These are phyloP conservation scores for Metschnikowia santaceciliae DNA, from an alignment of 805 yeast species.

Conservation along the genomic window DNA sequence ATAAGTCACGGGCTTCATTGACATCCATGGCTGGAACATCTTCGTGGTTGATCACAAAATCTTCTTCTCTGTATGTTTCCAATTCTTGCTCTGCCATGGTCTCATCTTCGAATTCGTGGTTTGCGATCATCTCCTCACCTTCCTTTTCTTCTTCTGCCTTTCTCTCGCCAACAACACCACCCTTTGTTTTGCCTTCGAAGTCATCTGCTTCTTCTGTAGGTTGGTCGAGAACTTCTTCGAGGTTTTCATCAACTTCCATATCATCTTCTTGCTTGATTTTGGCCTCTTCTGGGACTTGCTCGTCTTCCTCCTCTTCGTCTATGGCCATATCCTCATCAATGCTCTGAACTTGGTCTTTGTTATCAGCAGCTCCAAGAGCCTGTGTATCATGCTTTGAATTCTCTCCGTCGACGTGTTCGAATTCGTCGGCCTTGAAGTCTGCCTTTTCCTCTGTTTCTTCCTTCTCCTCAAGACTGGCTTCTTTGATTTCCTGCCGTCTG, in stretches of 20 bases:
- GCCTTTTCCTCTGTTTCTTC: conserved; percentile 51
- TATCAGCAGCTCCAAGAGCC: conserved; percentile 84
- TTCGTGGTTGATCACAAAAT: conserved; percentile 20
- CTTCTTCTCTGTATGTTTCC: conserved; percentile 13
- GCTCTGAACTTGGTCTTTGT: conserved; percentile 67
- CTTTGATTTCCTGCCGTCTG: conserved; percentile 82
- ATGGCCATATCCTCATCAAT: conserved; percentile 79
- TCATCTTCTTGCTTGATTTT: conserved; percentile 23
- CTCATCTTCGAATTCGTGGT: conserved; percentile 27
- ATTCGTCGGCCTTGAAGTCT: conserved; percentile 76
- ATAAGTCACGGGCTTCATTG: conserved; percentile 69
- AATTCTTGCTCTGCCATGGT: conserved; percentile 13
- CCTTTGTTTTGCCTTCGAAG: conserved; percentile 45
- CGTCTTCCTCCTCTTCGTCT: conserved; percentile 56
- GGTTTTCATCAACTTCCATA: conserved; percentile 29
- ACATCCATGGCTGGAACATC: conserved; percentile 46
- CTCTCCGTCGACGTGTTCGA: conserved; percentile 78
- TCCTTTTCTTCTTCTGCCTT: conserved; percentile 22
- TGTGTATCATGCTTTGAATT: conserved; percentile 79
- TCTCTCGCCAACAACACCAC: conserved; percentile 50
- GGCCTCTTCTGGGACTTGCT: conserved; percentile 19
- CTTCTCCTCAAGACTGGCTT: conserved; percentile 44
- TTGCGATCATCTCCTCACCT: conserved; percentile 12
- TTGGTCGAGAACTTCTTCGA: conserved; percentile 25
- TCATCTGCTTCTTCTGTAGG: conserved; percentile 32